phyloP scores from a whole-genome alignment of 345 rosid genomes.

The Rhodamnia rubescens region DNA sequence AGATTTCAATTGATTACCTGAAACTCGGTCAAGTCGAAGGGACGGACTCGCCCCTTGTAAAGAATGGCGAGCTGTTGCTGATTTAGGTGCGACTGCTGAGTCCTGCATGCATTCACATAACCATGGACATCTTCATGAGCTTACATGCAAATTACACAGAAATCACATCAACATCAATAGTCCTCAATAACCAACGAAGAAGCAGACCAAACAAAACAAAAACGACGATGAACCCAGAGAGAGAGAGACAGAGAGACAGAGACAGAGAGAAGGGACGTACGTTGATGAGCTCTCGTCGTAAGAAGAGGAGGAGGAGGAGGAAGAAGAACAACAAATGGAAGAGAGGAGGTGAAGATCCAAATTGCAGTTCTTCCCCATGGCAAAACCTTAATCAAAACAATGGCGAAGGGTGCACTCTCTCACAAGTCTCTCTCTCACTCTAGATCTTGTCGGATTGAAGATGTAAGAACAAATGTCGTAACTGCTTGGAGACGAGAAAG shows the following conservation, averaged over 20 bases:
- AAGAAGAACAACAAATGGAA: neutral
- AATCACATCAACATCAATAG: neutral
- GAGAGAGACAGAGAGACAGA: neutral
- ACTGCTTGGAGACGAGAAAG: neutral
- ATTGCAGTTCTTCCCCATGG: neutral
- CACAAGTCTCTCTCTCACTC: neutral
- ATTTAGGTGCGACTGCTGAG: neutral
- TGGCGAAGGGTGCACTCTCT: neutral
- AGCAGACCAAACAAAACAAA: neutral
- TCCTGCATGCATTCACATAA: neutral
- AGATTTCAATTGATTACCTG: neutral
- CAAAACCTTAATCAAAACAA: neutral
- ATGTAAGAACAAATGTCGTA: neutral
- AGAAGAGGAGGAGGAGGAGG: neutral
- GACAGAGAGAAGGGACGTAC: neutral
- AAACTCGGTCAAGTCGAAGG: slow-evolving; percentile 4
- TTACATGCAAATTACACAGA: neutral
- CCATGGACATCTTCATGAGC: neutral
- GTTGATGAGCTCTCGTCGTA: neutral
- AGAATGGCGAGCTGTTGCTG: neutral
- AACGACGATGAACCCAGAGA: neutral
- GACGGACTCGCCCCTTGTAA: neutral
- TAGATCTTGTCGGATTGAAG: neutral
- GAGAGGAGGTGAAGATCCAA: neutral
- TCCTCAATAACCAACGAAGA: neutral